Percentiles rank a stretch among this genome's conserved stretches.
phyloP scores from a whole-genome alignment of 495 filamentous ascomycete genomes.

The Amphirosellinia nigrospora region DNA sequence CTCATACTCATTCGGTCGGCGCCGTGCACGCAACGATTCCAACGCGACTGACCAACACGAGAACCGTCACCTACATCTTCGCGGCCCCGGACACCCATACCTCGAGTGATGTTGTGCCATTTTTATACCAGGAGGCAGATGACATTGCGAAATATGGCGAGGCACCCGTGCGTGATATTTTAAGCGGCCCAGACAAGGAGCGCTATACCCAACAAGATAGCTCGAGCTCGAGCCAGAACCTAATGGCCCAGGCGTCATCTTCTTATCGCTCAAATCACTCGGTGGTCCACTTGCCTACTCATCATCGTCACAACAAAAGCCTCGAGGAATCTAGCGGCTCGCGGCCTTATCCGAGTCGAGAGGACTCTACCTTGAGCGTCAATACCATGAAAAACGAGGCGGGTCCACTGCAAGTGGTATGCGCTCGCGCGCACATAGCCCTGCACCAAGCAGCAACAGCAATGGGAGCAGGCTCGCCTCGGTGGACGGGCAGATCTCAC shows the following conservation, averaged over 20 bases:
- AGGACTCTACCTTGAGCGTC: slow-evolving; percentile 66
- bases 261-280: slow-evolving; percentile 59
- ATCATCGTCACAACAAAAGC: slow-evolving; percentile 74
- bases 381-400: slow-evolving; percentile 50
- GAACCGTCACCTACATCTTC: slow-evolving; percentile 72
- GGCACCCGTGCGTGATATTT: slow-evolving; percentile 76
- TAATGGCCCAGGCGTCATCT: slow-evolving; percentile 50
- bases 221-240: slow-evolving; percentile 19
- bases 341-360: slow-evolving; percentile 69
- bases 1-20: slow-evolving; percentile 64
- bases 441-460: slow-evolving; percentile 73
- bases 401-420: slow-evolving; percentile 49
- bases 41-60: slow-evolving; percentile 65
- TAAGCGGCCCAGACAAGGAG: slow-evolving; percentile 72
- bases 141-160: slow-evolving; percentile 84
- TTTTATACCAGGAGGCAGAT: slow-evolving; percentile 89
- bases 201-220: slow-evolving; percentile 54
- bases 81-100: slow-evolving; percentile 80
- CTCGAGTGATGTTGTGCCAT: slow-evolving; percentile 93
- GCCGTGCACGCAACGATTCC: slow-evolving; percentile 77
- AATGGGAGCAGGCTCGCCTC: slow-evolving; percentile 52
- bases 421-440: slow-evolving; percentile 70
- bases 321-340: slow-evolving; percentile 73
- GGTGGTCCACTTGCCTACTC: slow-evolving; percentile 63
- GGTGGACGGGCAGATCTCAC: slow-evolving; percentile 64